Base-by-base conservation (phyloP, 768 basidiomycete species). In the Tricholoma terreum region DNA sequence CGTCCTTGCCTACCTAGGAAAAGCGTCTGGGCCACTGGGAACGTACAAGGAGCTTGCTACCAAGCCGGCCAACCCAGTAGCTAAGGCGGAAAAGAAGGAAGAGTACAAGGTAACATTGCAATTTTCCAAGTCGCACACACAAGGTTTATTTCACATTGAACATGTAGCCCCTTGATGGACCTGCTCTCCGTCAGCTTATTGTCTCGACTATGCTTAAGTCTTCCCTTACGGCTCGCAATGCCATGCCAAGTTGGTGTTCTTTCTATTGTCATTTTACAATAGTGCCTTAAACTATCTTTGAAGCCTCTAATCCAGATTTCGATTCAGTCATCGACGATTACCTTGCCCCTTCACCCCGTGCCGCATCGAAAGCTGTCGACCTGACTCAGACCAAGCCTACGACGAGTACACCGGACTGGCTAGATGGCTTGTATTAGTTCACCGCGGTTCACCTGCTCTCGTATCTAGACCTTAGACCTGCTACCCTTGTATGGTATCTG, bases 1-100 rank as follows among this genome's bases (percentile, higher is more conserved):
- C 67, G 87, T 98, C 1, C 80, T 99, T 27, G 76, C 92, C 2
- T 86, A 84, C 72, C 78, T 97, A 5, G 96, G 96, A 17, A 86
- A 87, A 71, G 90, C 94, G 17, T 86, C 86, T 10, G 78, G 80
- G 34, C 90, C 93, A 0, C 76, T 80, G 17, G 93, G 92, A 35
- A 89, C 90, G 2, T 90, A 79, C 73, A 87, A 86, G 68, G 77
- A 77, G 61, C 61, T 74, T 33, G 62, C 69, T 21, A 62, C 75
- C 3, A 64, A 36, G 53, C 24, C 24, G 2, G 24, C 24, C 6
- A 27, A 2, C 72, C 67, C 31, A 59, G 71, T 69, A 6, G 63
- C 61, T 40, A 69, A 74, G 58, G 63, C 64, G 17, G 58, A 65
- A 56, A 80, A 75, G 67, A 71, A 73, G 48, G 60, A 62, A 30